Evolutionary conservation across 345 rosid species (phyloP).

Genomic region (Camelina hispida): DNA sequence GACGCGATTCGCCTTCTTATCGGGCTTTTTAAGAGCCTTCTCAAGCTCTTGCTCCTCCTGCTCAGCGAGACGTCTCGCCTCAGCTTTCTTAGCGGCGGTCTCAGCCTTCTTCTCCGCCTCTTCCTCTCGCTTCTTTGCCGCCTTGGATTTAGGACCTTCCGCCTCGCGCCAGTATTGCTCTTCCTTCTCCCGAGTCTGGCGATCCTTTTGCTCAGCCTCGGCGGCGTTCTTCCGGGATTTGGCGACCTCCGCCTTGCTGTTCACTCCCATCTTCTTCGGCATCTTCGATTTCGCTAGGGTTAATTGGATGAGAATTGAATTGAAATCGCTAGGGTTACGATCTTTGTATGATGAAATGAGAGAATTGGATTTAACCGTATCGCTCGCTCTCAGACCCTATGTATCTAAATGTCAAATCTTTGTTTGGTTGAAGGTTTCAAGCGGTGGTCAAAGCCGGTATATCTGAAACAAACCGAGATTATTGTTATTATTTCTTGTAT

Average conservation of each 20-base stretch:
- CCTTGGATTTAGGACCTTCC: conserved; percentile 81
- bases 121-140: conserved; percentile 89
- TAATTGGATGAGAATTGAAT: neutral
- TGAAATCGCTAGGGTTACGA: neutral
- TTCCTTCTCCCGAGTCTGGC: conserved; percentile 75
- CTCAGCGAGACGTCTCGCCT: conserved; percentile 81
- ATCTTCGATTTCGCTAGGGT: conserved; percentile 49
- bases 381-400: too few relatives aligned
- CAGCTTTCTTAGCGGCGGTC: conserved; percentile 64
- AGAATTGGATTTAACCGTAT: neutral
- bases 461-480: neutral
- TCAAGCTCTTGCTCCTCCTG: conserved; percentile 83
- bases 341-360: neutral
- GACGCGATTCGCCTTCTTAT: conserved; percentile 84
- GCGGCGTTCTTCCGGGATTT: conserved; percentile 71
- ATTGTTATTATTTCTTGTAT: neutral
- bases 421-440: neutral
- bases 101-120: conserved; percentile 91
- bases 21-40: conserved; percentile 69
- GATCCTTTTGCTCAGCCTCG: conserved; percentile 81
- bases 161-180: conserved; percentile 96
- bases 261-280: conserved; percentile 99
- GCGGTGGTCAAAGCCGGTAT: neutral
- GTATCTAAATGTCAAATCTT: too few relatives aligned
- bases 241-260: conserved; percentile 95